Evolutionary conservation across 176 grass and related monocot species (phyloP).

Genomic region (Calamus simplicifolius): DNA sequence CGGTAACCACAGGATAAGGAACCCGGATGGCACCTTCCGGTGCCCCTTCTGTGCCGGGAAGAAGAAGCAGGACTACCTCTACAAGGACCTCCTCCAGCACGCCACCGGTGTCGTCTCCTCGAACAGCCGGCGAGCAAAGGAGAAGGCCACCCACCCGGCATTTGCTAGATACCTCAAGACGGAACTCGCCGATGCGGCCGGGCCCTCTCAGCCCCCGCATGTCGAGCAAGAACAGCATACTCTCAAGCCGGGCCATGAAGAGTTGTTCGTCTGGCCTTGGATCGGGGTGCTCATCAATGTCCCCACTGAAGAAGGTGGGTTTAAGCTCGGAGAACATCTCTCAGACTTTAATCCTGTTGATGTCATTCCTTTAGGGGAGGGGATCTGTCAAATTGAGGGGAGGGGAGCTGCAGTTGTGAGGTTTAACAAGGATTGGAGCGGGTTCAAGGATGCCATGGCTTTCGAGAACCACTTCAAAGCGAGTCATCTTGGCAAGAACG

Average conservation of each 20-base stretch:
- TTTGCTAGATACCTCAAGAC: slow-evolving; percentile 24
- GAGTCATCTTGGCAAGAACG: slow-evolving; percentile 46
- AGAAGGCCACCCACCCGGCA: slow-evolving; percentile 26
- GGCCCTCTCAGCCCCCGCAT: neutral
- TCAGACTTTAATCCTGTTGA: slow-evolving; percentile 29
- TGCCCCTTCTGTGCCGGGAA: slow-evolving; percentile 89
- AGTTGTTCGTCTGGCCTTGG: slow-evolving; percentile 76
- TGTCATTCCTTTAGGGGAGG: slow-evolving; percentile 30
- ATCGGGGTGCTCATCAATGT: slow-evolving; percentile 46
- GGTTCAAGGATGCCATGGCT: slow-evolving; percentile 49
- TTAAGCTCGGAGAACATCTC: slow-evolving; percentile 12
- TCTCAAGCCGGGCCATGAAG: slow-evolving; percentile 15
- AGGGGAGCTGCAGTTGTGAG: slow-evolving; percentile 29
- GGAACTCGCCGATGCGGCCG: slow-evolving; percentile 33
- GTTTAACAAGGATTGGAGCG: slow-evolving; percentile 52
- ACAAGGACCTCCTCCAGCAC: slow-evolving; percentile 90
- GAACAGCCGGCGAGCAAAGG: slow-evolving; percentile 39
- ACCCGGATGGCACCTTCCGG: slow-evolving; percentile 63
- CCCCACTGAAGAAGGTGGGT: neutral
- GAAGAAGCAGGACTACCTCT: slow-evolving; percentile 75
- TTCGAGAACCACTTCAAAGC: slow-evolving; percentile 53
- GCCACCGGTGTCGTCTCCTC: slow-evolving; percentile 57
- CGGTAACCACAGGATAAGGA: slow-evolving; percentile 57
- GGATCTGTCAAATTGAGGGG: slow-evolving; percentile 10
- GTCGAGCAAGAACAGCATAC: too few species aligned